phyloP scores from a whole-genome alignment of 73 alveolate species.

The Paraurostyla sp. region DNA sequence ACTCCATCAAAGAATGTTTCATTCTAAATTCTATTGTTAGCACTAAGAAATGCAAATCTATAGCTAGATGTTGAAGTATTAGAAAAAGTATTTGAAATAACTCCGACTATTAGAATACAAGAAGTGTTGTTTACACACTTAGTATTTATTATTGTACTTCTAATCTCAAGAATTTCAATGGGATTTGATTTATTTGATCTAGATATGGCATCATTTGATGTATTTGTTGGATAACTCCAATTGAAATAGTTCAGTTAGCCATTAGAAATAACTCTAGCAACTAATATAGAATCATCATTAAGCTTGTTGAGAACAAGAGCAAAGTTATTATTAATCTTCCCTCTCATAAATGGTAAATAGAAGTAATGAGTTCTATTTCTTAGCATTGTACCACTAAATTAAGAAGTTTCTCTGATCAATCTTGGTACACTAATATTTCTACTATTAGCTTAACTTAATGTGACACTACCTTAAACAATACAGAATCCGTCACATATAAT shows the following conservation, averaged over 20 bases:
- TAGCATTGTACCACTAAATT: background rate
- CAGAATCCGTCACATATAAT: background rate
- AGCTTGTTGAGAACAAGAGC: background rate
- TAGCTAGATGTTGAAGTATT: background rate
- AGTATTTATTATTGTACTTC: background rate
- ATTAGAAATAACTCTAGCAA: background rate
- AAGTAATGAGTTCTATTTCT: slow-evolving; percentile 13
- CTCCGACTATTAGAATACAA: background rate
- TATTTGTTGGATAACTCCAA: slow-evolving; percentile 6
- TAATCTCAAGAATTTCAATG: background rate
- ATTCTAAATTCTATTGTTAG: background rate
- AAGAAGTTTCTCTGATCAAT: background rate
- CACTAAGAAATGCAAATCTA: background rate
- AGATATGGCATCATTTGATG: background rate
- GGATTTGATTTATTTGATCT: background rate
- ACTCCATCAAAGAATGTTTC: too few relatives aligned
- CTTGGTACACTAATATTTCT: background rate
- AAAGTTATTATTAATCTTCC: background rate
- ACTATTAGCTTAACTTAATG: background rate
- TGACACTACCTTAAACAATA: background rate
- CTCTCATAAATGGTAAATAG: background rate
- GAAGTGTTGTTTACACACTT: background rate
- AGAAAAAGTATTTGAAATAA: background rate
- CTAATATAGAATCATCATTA: background rate
- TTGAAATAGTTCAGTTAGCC: background rate